Percentiles rank a stretch among this genome's conserved stretches.
These are phyloP conservation scores for Linum trigynum DNA, from an alignment of 345 rosid species.

Conservation along the genomic window DNA sequence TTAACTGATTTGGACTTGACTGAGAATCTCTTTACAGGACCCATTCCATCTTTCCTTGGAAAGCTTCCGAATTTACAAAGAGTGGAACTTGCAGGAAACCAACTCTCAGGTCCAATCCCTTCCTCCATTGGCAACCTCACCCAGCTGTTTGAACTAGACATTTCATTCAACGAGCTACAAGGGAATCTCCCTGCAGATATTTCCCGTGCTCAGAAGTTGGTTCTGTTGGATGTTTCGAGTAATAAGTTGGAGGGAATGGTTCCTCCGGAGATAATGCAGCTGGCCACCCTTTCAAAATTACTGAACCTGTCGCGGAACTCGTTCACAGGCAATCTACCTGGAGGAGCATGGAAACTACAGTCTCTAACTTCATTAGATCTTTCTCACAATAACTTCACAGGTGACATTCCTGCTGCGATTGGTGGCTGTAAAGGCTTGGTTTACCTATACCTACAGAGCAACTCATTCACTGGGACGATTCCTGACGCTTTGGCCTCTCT, in stretches of 20 bases:
- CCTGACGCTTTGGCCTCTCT: conserved; percentile 3
- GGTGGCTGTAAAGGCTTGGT: conserved; percentile 1
- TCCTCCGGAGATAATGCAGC: not conserved
- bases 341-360: conserved; percentile 5
- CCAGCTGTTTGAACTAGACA: conserved; percentile 8
- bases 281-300: not conserved
- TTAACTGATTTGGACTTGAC: conserved; percentile 1
- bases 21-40: conserved; percentile 13
- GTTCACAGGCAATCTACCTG: not conserved
- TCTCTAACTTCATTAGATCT: conserved; percentile 6
- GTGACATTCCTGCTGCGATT: conserved; percentile 6
- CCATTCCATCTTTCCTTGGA: conserved; percentile 11
- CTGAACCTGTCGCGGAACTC: conserved; percentile 4
- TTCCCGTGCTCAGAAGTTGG: not conserved
- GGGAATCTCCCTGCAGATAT: conserved; percentile 4
- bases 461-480: not conserved
- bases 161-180: conserved; percentile 18
- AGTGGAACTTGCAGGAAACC: not conserved
- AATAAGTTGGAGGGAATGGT: conserved; percentile 9
- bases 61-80: not conserved
- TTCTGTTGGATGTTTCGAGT: not conserved
- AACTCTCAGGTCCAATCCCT: not conserved
- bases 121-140: conserved; percentile 15
- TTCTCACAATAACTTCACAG: not conserved
- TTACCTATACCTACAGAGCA: not conserved